Conservation (phyloP, 306 rosid species). For the Quercus suber region DNA sequence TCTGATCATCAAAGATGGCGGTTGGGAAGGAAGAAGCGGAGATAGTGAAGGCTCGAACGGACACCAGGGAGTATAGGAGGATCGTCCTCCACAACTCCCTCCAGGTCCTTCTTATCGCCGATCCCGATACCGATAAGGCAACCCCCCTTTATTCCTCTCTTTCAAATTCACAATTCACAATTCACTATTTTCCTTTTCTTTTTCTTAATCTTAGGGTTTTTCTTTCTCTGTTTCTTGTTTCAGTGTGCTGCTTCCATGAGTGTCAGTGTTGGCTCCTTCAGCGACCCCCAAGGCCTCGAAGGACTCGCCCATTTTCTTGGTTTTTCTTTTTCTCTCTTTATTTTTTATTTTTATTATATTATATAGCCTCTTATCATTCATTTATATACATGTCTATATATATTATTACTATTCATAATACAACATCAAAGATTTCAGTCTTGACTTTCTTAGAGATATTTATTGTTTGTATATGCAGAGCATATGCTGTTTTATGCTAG, state of each 20-base stretch:
- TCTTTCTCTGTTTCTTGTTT: background rate
- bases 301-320: constrained; percentile 99
- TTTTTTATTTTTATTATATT: background rate
- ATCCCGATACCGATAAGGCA: constrained; percentile 91
- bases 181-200: background rate
- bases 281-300: constrained; percentile 83
- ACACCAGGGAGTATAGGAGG: constrained; percentile 70
- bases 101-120: constrained; percentile 72
- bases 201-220: background rate
- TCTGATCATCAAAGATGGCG: constrained; percentile 26
- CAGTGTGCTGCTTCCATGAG: constrained; percentile 98
- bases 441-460: constrained; percentile 2
- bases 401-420: too few relatives aligned
- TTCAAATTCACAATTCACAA: background rate
- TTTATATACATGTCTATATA: background rate
- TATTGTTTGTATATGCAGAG: constrained; percentile 45
- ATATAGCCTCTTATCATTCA: background rate
- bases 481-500: constrained; percentile 99
- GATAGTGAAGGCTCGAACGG: constrained; percentile 70
- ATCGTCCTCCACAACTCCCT: constrained; percentile 74
- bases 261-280: constrained; percentile 80
- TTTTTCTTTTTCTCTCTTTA: constrained; percentile 6
- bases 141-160: background rate
- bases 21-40: constrained; percentile 49
- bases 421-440: background rate